Evolutionary conservation across 1,139 yeast species (phyloP).

Genomic region (Magnusiomyces suaveolens): DNA sequence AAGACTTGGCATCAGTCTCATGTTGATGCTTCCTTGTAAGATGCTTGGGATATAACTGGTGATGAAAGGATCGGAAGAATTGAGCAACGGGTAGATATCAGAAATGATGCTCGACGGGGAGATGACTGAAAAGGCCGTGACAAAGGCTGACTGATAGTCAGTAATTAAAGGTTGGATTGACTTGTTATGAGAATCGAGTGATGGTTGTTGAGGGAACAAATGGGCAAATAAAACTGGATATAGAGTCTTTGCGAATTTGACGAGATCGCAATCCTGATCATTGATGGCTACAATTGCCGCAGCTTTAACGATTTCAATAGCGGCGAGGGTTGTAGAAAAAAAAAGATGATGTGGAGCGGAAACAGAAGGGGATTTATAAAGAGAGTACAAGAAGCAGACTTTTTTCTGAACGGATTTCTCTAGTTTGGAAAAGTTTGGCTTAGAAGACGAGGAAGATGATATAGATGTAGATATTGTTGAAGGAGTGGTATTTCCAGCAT

Average conservation of each 20-base stretch:
- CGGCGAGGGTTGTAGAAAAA: conserved; percentile 2
- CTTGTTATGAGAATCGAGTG: conserved; percentile 2
- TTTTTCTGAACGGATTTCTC: conserved; percentile 1
- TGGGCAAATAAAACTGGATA: conserved; percentile 10
- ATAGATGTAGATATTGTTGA: not conserved
- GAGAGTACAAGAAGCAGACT: not conserved
- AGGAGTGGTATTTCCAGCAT: not conserved
- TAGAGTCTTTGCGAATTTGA: conserved; percentile 12
- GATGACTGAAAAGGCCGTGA: conserved; percentile 14
- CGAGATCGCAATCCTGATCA: conserved; percentile 7
- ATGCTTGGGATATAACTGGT: conserved; percentile 12
- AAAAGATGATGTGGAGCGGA: not conserved
- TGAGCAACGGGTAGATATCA: conserved; percentile 11
- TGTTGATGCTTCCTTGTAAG: conserved; percentile 13
- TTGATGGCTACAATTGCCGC: conserved; percentile 5
- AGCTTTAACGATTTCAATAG: conserved; percentile 7
- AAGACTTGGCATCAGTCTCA: conserved; percentile 12
- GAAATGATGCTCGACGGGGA: conserved; percentile 6
- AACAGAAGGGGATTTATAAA: not conserved
- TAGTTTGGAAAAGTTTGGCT: not conserved
- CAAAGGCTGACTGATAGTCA: conserved; percentile 13
- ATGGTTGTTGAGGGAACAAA: conserved; percentile 10
- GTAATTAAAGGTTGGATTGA: conserved; percentile 6
- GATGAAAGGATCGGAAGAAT: conserved; percentile 2
- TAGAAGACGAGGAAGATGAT: not conserved